phyloP scores from a whole-genome alignment of 805 yeast genomes.

The Spencermartinsiella europaea region DNA sequence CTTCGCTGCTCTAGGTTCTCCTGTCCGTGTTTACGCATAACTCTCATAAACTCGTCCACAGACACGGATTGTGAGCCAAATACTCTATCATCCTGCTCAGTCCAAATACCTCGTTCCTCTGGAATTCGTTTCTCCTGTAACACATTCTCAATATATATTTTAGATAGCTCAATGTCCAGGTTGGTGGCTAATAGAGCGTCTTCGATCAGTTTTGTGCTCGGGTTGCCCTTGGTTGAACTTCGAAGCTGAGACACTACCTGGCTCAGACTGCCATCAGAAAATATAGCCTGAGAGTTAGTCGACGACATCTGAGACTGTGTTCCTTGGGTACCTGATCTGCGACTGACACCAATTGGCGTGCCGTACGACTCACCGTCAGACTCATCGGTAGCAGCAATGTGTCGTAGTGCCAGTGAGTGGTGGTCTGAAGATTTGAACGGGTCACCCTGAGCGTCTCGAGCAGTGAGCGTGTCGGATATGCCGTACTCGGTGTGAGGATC shows the following conservation, averaged over 20 bases:
- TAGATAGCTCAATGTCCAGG: not conserved
- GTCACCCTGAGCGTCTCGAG: not conserved
- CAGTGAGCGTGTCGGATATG: not conserved
- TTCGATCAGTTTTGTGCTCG: not conserved
- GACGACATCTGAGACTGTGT: not conserved
- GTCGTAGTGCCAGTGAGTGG: not conserved
- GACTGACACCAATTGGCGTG: not conserved
- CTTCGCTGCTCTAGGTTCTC: conserved; percentile 1
- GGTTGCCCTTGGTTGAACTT: not conserved
- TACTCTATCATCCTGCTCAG: conserved; percentile 6
- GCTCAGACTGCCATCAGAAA: not conserved
- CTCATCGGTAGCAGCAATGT: not conserved
- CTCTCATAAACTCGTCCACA: not conserved
- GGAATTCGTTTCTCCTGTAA: conserved; percentile 1
- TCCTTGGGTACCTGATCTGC: not conserved
- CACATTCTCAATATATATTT: not conserved
- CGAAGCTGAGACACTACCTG: not conserved
- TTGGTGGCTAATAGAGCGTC: not conserved
- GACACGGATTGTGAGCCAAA: not conserved
- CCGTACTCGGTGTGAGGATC: not conserved
- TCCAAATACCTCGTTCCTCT: conserved; percentile 10
- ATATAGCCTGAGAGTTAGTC: not conserved
- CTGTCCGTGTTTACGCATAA: conserved; percentile 1
- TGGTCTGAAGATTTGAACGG: not conserved
- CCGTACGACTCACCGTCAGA: not conserved